Evolutionary conservation across 2,329 filamentous ascomycete genomes (phyloP).

Genomic region (Blumeria graminis): DNA sequence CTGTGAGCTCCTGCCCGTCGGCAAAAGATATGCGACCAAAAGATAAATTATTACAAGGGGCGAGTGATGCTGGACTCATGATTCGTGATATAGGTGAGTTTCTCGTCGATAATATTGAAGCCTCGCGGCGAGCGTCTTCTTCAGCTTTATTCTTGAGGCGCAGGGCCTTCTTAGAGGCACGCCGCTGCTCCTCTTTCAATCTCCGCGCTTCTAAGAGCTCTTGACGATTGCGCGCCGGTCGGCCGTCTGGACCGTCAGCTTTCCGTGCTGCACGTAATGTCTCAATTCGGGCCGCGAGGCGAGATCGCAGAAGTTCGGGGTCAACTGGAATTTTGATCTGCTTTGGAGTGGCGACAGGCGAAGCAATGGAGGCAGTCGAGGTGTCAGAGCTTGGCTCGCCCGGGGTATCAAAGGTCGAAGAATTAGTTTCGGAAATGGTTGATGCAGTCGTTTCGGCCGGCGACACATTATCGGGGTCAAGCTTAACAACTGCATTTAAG

Average conservation of each 20-base stretch:
- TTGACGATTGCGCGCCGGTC: constrained; percentile 62
- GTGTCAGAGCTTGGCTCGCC: constrained; percentile 32
- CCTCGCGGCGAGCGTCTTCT: constrained; percentile 43
- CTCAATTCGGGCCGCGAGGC: constrained; percentile 63
- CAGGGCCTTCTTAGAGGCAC: constrained; percentile 70
- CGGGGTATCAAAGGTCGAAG: constrained; percentile 35
- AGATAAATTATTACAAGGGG: constrained; percentile 46
- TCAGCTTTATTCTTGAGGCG: constrained; percentile 56
- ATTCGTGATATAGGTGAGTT: constrained; percentile 31
- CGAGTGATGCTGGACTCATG: constrained; percentile 29
- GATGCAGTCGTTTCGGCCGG: neutral
- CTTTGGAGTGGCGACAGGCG: constrained; percentile 36
- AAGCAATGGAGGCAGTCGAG: constrained; percentile 42
- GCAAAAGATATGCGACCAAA: constrained; percentile 83
- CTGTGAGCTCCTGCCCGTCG: constrained; percentile 60
- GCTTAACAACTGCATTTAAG: constrained; percentile 7
- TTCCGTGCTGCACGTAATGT: constrained; percentile 67
- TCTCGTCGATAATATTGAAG: constrained; percentile 32
- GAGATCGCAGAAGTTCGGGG: constrained; percentile 49
- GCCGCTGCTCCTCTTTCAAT: constrained; percentile 66
- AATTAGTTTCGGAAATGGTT: constrained; percentile 16
- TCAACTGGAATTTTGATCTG: constrained; percentile 44
- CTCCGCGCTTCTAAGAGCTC: constrained; percentile 79
- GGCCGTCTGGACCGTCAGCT: constrained; percentile 61
- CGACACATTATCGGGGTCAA: constrained; percentile 9